Conservation (phyloP, 2,329 filamentous ascomycete genomes). For the Aspergillus sp. region DNA sequence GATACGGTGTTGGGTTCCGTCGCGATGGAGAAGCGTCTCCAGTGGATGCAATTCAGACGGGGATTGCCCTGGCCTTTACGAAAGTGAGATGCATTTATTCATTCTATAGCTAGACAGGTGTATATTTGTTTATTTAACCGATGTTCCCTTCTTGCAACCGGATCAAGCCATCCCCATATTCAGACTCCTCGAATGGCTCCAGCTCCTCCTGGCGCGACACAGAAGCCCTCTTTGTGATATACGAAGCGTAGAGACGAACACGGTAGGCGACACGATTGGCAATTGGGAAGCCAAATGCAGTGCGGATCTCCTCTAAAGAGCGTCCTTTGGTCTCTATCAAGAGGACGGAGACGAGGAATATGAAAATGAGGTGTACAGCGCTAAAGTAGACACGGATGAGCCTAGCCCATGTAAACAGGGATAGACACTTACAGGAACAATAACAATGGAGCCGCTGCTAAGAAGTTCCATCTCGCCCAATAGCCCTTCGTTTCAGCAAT, state of each 20-base stretch:
- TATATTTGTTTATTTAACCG: no score
- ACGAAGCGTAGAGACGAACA: not conserved
- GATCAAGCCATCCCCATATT: not conserved
- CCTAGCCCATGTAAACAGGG: no score
- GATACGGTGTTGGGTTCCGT: not conserved
- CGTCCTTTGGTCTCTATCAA: not conserved
- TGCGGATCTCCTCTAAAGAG: not conserved
- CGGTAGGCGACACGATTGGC: not conserved
- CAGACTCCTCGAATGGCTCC: not conserved
- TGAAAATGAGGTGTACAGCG: not conserved
- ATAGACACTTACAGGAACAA: not conserved
- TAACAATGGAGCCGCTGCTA: not conserved
- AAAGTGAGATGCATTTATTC: not conserved
- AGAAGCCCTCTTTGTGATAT: not conserved
- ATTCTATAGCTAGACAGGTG: not conserved
- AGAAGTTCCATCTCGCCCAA: not conserved
- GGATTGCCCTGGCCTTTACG: not conserved
- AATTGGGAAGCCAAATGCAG: not conserved
- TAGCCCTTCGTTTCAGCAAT: not conserved
- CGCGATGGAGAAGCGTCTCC: not conserved
- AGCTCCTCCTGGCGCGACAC: not conserved
- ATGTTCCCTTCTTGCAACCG: not conserved
- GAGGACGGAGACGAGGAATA: not conserved
- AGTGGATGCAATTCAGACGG: not conserved
- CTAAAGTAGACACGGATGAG: no score